Evolutionary conservation across 2,329 filamentous ascomycete species (phyloP), one percentile per base, ranked within the genome.

Genomic region (Trichoderma koningiopsis): DNA sequence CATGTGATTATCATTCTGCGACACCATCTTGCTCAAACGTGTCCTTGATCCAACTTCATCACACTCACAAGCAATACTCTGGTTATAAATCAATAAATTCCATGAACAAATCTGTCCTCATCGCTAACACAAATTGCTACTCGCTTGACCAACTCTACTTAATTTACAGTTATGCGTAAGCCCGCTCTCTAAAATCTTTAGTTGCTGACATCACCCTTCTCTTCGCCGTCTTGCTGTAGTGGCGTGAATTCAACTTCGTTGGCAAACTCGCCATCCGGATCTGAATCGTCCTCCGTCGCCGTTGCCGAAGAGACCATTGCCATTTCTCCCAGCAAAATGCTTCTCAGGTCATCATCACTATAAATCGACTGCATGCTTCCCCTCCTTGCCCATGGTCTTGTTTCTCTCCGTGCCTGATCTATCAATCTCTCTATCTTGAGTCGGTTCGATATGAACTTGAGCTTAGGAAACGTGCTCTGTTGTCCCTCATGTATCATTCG

Each of bases 401-500:
- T 88, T 76, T 86, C 85, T 61, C 81, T 78, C 22, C 89, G 79
- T 1, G 88, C 89, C 71, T 81, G 79, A 75, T 91, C 88, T n/a
- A 91, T 84, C 60, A 86, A 74, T 61, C 90, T 85, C 81, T 99
- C 96, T 10, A 97, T 84, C 75, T 92, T 93, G 73, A 97, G 87
- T 62, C 96, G 83, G 77, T 99, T 99, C 29, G 87, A 88, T 70
- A 98, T 88, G 76, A 98, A 99, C 76, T 96, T 92, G 62, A 99
- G 84, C 78, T 96, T 97, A 0, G 96, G 93, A 77, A 96, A 99
- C 0, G 92, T 89, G 72, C 92, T 94, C 79, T 96, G 92, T 79
- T 96, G 92, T 24, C 96, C 96, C 69, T 93, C 91, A 71, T 94
- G 91, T 16, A 99, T 87, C 95, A 98, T 97, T 47, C 91, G 87